Evolutionary conservation across 495 filamentous ascomycete genomes (phyloP).

Genomic region (Penicillium fimorum): DNA sequence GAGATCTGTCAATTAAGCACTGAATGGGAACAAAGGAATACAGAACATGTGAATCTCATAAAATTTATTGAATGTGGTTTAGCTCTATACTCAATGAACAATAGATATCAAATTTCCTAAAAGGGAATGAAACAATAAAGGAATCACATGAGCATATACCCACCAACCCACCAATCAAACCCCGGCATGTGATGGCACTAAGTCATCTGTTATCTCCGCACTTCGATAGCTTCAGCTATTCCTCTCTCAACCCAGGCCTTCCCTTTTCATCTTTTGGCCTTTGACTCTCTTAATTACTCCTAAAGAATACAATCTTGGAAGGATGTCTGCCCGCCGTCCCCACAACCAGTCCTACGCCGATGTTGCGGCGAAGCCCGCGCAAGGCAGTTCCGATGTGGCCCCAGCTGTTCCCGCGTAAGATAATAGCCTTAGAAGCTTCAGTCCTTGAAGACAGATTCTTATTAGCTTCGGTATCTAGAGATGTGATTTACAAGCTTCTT

Average conservation of each 20-base stretch:
- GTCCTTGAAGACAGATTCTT: slow-evolving; percentile 3
- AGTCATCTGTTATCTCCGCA: slow-evolving; percentile 24
- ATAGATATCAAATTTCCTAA: background rate
- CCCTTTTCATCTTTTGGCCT: background rate
- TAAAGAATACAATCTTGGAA: background rate
- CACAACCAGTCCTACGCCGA: slow-evolving; percentile 38
- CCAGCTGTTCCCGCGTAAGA: slow-evolving; percentile 74
- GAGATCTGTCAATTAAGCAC: slow-evolving; percentile 9
- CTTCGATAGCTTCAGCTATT: background rate
- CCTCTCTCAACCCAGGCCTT: background rate
- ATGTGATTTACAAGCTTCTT: slow-evolving; percentile 86
- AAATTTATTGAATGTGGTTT: too few relatives aligned
- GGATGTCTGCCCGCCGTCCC: slow-evolving; percentile 38
- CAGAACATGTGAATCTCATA: background rate
- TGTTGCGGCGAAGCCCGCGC: slow-evolving; percentile 26
- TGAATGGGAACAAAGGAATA: background rate
- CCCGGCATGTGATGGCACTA: slow-evolving; percentile 6
- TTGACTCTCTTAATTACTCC: background rate
- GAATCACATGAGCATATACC: background rate
- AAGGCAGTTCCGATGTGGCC: slow-evolving; percentile 44
- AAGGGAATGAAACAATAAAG: background rate
- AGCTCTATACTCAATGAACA: background rate
- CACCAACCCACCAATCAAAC: slow-evolving; percentile 3
- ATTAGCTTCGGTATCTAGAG: slow-evolving; percentile 45
- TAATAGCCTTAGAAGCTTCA: slow-evolving; percentile 4